Conservation (phyloP, 2,329 filamentous ascomycete genomes). For the Lecanicillium sp. region DNA sequence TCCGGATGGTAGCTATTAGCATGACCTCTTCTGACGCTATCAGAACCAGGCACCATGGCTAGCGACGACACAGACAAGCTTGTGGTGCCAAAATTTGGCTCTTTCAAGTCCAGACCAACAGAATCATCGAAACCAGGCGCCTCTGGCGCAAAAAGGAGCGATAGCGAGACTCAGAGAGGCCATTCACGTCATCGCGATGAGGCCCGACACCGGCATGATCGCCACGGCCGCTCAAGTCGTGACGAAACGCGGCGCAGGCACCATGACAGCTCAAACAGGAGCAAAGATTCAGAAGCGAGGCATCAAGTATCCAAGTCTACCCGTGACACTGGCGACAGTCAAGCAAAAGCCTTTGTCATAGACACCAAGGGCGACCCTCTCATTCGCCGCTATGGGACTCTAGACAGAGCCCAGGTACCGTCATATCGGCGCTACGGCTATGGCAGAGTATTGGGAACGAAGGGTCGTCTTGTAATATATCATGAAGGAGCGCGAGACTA, state of each 20-base stretch:
- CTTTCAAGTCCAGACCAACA: slow-evolving; percentile 47
- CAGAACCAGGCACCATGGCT: slow-evolving; percentile 18
- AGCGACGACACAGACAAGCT: slow-evolving; percentile 16
- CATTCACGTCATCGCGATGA: slow-evolving; percentile 7
- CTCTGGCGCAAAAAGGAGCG: slow-evolving; percentile 10
- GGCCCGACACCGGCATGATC: slow-evolving; percentile 10
- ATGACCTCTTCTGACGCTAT: not conserved
- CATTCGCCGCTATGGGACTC: slow-evolving; percentile 65
- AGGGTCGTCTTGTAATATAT: slow-evolving; percentile 56
- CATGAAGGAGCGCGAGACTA: slow-evolving; percentile 50
- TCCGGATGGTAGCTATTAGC: too few relatives aligned
- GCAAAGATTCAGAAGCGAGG: not conserved
- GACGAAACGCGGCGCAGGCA: slow-evolving; percentile 14
- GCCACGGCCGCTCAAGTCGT: slow-evolving; percentile 9
- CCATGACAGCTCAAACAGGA: slow-evolving; percentile 3
- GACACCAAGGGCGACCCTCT: slow-evolving; percentile 73
- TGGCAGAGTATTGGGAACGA: slow-evolving; percentile 63
- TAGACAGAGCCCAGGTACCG: slow-evolving; percentile 66
- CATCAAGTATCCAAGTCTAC: not conserved
- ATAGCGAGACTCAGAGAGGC: slow-evolving; percentile 11
- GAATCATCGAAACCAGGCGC: slow-evolving; percentile 30
- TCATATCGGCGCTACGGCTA: slow-evolving; percentile 60
- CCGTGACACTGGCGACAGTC: slow-evolving; percentile 1
- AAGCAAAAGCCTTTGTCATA: slow-evolving; percentile 27
- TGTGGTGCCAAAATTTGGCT: slow-evolving; percentile 62